Conservation (phyloP, 2,329 filamentous ascomycete genomes). For the Myriangium duriaei region DNA sequence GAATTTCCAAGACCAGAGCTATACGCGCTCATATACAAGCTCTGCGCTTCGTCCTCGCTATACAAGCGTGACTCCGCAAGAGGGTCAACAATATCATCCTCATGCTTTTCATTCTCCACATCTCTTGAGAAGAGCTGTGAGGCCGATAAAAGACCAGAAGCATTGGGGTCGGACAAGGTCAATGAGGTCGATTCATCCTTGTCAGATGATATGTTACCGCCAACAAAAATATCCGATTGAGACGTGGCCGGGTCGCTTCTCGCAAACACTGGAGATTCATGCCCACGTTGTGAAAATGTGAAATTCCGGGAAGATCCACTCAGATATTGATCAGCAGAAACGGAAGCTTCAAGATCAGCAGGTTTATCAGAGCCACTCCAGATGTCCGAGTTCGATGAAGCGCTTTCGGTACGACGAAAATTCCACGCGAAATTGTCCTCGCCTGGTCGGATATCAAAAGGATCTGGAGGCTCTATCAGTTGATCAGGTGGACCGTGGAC, state of each 20-base stretch:
- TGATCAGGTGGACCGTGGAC: too few relatives aligned
- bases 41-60: slow-evolving; percentile 68
- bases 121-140: too few relatives aligned
- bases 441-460: slow-evolving; percentile 22
- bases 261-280: not conserved
- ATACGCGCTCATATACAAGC: slow-evolving; percentile 71
- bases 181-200: too few relatives aligned
- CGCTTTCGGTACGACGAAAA: slow-evolving; percentile 19
- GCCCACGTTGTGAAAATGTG: not conserved
- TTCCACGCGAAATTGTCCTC: slow-evolving; percentile 27
- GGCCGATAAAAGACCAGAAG: too few relatives aligned
- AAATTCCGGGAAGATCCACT: slow-evolving; percentile 1
- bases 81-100: not conserved
- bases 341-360: slow-evolving; percentile 20
- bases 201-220: not conserved
- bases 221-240: slow-evolving; percentile 1
- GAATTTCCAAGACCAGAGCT: slow-evolving; percentile 17
- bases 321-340: slow-evolving; percentile 6
- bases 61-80: slow-evolving; percentile 50
- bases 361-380: slow-evolving; percentile 22
- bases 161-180: too few relatives aligned
- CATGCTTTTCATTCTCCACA: too few relatives aligned
- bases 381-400: slow-evolving; percentile 17
- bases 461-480: slow-evolving; percentile 6
- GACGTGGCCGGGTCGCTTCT: not conserved